Conservation (phyloP, 2,329 filamentous ascomycete genomes). For the Penicillium sp. region DNA sequence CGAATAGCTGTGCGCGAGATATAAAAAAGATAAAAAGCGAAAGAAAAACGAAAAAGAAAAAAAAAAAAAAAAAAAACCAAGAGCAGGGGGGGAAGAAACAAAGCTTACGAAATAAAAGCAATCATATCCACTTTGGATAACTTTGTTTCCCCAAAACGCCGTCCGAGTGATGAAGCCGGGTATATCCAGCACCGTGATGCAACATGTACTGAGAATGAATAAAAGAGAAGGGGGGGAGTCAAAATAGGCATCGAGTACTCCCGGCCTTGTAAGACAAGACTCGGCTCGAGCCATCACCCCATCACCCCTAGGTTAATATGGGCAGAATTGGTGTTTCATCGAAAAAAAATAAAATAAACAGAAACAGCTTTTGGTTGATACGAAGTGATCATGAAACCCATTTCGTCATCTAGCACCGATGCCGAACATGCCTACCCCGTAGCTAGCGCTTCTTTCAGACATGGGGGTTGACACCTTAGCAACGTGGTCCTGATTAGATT, state of each 20-base stretch:
- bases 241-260: slow-evolving; percentile 7
- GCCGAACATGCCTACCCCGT: slow-evolving; percentile 47
- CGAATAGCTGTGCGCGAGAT: slow-evolving; percentile 6
- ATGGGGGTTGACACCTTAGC: slow-evolving; percentile 40
- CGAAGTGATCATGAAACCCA: slow-evolving; percentile 10
- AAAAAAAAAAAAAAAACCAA: not conserved
- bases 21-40: not conserved
- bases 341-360: slow-evolving; percentile 12
- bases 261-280: slow-evolving; percentile 5
- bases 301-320: slow-evolving; percentile 10
- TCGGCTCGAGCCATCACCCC: slow-evolving; percentile 8
- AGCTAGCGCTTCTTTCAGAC: slow-evolving; percentile 42
- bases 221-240: slow-evolving; percentile 13
- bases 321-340: slow-evolving; percentile 10
- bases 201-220: slow-evolving; percentile 40
- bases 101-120: slow-evolving; percentile 15
- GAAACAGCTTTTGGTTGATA: slow-evolving; percentile 24
- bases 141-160: slow-evolving; percentile 35
- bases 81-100: slow-evolving; percentile 12
- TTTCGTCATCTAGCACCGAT: slow-evolving; percentile 42
- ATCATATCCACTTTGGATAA: slow-evolving; percentile 22
- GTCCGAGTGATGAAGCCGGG: slow-evolving; percentile 45
- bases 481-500: slow-evolving; percentile 38
- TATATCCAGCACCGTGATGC: slow-evolving; percentile 51
- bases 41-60: not conserved